Percentiles rank a stretch among this genome's conserved stretches.
phyloP scores from a whole-genome alignment of 2,329 filamentous ascomycete genomes.

The Hypoxylon sp. region DNA sequence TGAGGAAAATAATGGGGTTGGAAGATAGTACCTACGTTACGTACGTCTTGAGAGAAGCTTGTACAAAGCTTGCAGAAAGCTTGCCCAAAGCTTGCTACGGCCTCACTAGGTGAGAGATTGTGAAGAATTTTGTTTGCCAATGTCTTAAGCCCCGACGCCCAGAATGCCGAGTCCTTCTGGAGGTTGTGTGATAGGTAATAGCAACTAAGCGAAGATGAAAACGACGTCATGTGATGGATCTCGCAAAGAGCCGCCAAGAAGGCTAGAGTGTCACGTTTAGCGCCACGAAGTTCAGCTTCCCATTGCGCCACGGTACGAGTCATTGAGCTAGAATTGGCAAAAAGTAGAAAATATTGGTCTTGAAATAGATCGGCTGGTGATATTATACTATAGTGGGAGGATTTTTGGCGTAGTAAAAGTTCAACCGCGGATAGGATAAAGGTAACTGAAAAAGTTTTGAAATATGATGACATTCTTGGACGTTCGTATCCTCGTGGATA shows the following conservation, averaged over 20 bases:
- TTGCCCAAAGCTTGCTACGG: conserved; percentile 35
- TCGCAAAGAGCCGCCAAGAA: conserved; percentile 49
- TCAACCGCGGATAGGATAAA: conserved; percentile 24
- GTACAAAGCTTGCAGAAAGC: conserved; percentile 38
- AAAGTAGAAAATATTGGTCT: conserved; percentile 32
- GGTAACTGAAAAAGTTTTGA: conserved; percentile 13
- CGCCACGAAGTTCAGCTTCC: conserved; percentile 25
- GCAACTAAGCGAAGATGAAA: conserved; percentile 34
- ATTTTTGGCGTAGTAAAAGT: conserved; percentile 7
- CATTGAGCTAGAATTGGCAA: conserved; percentile 12
- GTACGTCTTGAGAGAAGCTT: conserved; percentile 37
- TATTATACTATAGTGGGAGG: conserved; percentile 12
- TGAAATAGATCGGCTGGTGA: conserved; percentile 27
- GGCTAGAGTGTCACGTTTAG: conserved; percentile 41
- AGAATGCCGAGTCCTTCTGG: conserved; percentile 42
- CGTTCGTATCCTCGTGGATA: conserved; percentile 25
- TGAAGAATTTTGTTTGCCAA: conserved; percentile 37
- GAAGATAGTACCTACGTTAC: not conserved
- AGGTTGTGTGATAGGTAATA: conserved; percentile 6
- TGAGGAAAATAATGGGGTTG: not conserved
- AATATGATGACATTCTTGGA: conserved; percentile 30
- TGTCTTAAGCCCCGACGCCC: conserved; percentile 37
- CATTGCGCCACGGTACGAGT: conserved; percentile 33
- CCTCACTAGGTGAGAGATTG: not conserved
- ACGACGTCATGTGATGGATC: conserved; percentile 47